Conservation (phyloP, 2,329 filamentous ascomycete genomes). For the Elsinoe batatas region DNA sequence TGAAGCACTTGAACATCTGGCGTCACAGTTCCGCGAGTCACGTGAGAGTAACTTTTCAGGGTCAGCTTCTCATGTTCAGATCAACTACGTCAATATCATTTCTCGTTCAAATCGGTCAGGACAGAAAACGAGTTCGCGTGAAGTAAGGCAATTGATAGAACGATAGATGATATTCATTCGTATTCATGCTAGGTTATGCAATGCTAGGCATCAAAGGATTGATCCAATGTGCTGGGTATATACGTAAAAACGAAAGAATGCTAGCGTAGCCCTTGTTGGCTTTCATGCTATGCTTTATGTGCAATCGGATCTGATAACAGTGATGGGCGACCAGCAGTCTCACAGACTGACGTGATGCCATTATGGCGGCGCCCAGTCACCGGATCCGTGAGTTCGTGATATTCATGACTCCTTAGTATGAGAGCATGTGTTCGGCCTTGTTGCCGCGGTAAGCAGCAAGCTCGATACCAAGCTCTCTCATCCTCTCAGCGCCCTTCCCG, state of each 20-base stretch:
- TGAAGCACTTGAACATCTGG: slow-evolving; percentile 6
- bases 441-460: slow-evolving; percentile 72
- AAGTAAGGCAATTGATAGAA: not conserved
- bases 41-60: not conserved
- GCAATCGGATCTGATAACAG: slow-evolving; percentile 13
- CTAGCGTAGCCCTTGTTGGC: slow-evolving; percentile 2
- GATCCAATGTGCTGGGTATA: slow-evolving; percentile 11
- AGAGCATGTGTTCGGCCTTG: slow-evolving; percentile 37
- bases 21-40: slow-evolving; percentile 12
- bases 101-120: no score
- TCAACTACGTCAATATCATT: no score
- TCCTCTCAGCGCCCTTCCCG: slow-evolving; percentile 82
- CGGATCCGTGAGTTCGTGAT: slow-evolving; percentile 12
- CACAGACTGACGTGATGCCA: slow-evolving; percentile 13
- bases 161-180: not conserved
- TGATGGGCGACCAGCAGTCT: slow-evolving; percentile 16
- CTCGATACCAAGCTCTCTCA: slow-evolving; percentile 82
- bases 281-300: slow-evolving; percentile 5
- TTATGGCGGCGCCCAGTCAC: slow-evolving; percentile 14
- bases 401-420: slow-evolving; percentile 24
- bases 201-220: not conserved
- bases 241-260: slow-evolving; percentile 11
- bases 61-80: not conserved
- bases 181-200: slow-evolving; percentile 1
- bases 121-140: not conserved